Conservation (phyloP, 2,329 filamentous ascomycete genomes). For the Lachnellula arida region DNA sequence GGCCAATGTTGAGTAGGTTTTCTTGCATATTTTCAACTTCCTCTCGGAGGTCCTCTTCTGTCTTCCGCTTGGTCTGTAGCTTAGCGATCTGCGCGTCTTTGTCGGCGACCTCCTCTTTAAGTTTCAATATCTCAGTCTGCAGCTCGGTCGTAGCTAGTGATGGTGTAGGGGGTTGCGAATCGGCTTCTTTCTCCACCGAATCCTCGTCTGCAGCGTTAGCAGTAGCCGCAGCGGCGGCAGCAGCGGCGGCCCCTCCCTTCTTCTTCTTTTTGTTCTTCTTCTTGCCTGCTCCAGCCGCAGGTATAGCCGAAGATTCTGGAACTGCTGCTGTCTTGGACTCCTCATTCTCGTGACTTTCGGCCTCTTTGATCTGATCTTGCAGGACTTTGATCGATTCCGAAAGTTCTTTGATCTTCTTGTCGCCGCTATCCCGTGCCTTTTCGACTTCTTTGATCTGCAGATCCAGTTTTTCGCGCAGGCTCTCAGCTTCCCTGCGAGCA, state of each 20-base stretch:
- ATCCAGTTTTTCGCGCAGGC: slow-evolving; percentile 14
- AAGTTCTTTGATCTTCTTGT: slow-evolving; percentile 25
- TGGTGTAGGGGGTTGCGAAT: slow-evolving; percentile 9
- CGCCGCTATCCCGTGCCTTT: slow-evolving; percentile 14
- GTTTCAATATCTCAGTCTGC: slow-evolving; percentile 26
- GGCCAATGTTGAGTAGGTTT: slow-evolving; percentile 71
- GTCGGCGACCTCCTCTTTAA: slow-evolving; percentile 27
- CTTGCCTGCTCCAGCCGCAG: slow-evolving; percentile 49
- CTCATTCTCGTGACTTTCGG: slow-evolving; percentile 8
- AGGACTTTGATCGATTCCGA: slow-evolving; percentile 17
- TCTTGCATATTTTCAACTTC: slow-evolving; percentile 83
- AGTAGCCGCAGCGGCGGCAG: slow-evolving; percentile 23
- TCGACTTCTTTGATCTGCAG: slow-evolving; percentile 23
- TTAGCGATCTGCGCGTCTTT: slow-evolving; percentile 64
- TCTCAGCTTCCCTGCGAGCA: slow-evolving; percentile 20
- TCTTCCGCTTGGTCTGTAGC: slow-evolving; percentile 64
- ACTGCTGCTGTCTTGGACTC: slow-evolving; percentile 7
- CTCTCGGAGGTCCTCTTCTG: slow-evolving; percentile 74
- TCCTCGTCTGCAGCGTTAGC: slow-evolving; percentile 24
- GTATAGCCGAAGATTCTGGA: slow-evolving; percentile 7
- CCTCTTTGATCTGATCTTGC: slow-evolving; percentile 15
- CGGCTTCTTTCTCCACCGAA: slow-evolving; percentile 11
- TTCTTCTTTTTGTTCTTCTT: slow-evolving; percentile 91
- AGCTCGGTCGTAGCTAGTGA: slow-evolving; percentile 11
- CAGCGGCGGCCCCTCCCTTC: slow-evolving; percentile 48